Evolutionary conservation across 192 early-diverging fungal species (phyloP).

Genomic region (Coemansia sp.): DNA sequence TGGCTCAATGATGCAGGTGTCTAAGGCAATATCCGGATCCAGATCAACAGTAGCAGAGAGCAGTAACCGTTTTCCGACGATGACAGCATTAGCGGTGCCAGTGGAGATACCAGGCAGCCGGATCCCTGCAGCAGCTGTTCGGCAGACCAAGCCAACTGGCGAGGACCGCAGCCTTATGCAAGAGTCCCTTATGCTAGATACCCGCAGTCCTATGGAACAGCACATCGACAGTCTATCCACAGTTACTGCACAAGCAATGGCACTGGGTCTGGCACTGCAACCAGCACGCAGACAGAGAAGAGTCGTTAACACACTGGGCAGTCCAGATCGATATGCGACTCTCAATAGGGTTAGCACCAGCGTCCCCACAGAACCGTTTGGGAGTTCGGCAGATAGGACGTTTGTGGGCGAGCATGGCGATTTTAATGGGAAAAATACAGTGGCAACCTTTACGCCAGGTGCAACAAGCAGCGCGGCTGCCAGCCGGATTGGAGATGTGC

Average conservation of each 20-base stretch:
- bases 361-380: background rate
- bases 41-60: background rate
- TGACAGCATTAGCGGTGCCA: background rate
- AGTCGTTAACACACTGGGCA: background rate
- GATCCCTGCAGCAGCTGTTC: background rate
- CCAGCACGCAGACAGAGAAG: background rate
- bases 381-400: background rate
- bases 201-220: slow-evolving; percentile 2
- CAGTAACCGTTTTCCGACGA: slow-evolving; percentile 10
- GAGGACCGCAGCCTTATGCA: background rate
- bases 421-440: background rate
- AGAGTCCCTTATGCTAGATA: slow-evolving; percentile 1
- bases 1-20: slow-evolving; percentile 19
- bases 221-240: background rate
- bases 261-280: slow-evolving; percentile 3
- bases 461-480: background rate
- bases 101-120: slow-evolving; percentile 9
- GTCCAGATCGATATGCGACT: background rate
- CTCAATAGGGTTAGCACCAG: background rate
- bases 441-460: background rate
- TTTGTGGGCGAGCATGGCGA: background rate
- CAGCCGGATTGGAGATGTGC: background rate
- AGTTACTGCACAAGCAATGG: slow-evolving; percentile 6
- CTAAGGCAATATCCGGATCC: slow-evolving; percentile 9
- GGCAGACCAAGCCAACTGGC: background rate